Base-by-base conservation (phyloP, 345 rosid species). In the thale cress (Arabidopsis thaliana) region DNA sequence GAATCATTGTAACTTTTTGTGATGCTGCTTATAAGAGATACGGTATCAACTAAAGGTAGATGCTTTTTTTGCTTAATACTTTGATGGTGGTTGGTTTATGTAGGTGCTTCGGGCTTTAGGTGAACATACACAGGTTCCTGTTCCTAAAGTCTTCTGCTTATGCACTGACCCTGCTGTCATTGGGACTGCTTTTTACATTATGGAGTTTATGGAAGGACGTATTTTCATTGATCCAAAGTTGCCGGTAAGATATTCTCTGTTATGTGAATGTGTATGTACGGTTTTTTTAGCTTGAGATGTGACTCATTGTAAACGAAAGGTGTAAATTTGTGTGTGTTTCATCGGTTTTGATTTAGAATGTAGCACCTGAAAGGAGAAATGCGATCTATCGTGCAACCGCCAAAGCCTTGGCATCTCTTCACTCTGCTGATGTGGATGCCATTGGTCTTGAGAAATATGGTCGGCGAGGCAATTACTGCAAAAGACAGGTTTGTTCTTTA, bases 181-280 rank as follows among this genome's bases (percentile, higher is more conserved):
- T 65, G 99, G 97, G 59, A 90, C 99, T 62, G 82, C 86, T 12
- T 95, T 95, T 82, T 95, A 95, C 84, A 89, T 95, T 71, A 95
- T 95, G 99, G 99, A 95, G 82, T 89, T 79, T 65, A 81, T 95
- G 85, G 96, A 95, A 84, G 99, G 97, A 2, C 86, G 97, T 23
- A 88, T 95, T 50, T 95, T 87, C 70, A 38, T 90, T 7, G 97
- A 95, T 72, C 90, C 91, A 0, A 76, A 75, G 70, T 83, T 95
- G 59, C 94, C 86, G 55, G 96, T 95, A 82, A 28, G 79, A 38
- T 10, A 6, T 72, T 75, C 34, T 57, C 34, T 57, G 40, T 11
- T 38, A 6, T 41, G 32, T 32, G 11, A 66, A 46, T 64, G 46
- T 49, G 10, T 40, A 22, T 72, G 8, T 12, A 2, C 8, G 11